These are phyloP conservation scores for Paraleonurus japonicus DNA, from an alignment of 257 asterid species.

Conservation along the genomic window DNA sequence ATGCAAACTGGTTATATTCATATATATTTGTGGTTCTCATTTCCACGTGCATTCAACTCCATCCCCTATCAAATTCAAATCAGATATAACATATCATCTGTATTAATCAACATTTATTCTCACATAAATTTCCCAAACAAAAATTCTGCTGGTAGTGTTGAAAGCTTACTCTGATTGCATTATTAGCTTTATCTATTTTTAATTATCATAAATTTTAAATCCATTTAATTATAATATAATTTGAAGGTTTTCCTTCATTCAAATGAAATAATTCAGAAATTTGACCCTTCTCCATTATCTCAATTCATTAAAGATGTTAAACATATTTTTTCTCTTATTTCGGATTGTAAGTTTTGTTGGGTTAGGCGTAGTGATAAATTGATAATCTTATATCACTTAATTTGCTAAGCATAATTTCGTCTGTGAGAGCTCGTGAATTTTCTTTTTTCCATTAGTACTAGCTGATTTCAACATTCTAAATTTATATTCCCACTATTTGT, in stretches of 20 bases:
- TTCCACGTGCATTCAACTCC: background rate
- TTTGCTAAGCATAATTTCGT: too few species aligned
- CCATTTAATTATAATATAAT: background rate
- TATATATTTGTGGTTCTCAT: conserved; percentile 18
- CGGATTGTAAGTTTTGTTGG: too few species aligned
- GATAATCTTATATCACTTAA: too few species aligned
- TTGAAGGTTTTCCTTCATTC: background rate
- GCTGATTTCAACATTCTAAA: too few species aligned
- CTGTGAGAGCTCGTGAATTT: too few species aligned
- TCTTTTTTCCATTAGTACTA: too few species aligned
- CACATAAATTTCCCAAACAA: background rate
- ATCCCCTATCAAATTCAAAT: conserved; percentile 11
- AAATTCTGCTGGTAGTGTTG: background rate
- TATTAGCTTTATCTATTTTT: background rate
- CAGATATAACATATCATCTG: background rate
- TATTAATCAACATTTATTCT: background rate
- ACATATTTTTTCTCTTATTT: too few species aligned
- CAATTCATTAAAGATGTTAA: too few species aligned
- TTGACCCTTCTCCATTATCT: background rate
- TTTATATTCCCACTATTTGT: too few species aligned
- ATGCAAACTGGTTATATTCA: conserved; percentile 14
- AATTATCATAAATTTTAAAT: background rate
- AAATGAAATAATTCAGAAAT: background rate
- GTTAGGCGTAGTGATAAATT: too few species aligned
- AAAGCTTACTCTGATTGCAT: background rate